Evolutionary conservation across 805 yeast species (phyloP).

Genomic region (Lipomyces spencermartinsiae): DNA sequence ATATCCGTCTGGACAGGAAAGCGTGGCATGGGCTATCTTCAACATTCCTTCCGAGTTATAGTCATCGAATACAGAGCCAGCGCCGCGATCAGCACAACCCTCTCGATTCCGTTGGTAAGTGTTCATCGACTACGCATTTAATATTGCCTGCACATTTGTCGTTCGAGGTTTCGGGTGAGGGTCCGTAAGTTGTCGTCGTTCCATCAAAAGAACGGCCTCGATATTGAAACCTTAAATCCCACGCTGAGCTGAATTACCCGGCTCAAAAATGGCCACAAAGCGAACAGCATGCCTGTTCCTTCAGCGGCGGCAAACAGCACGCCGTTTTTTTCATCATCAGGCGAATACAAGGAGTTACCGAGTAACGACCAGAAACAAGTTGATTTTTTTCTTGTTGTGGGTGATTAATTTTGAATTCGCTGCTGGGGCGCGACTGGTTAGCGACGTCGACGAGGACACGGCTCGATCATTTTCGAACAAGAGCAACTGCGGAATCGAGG

Average conservation of each 20-base stretch:
- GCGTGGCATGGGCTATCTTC: conserved; percentile 2
- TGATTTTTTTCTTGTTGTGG: neutral
- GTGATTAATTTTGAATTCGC: neutral
- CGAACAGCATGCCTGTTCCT: neutral
- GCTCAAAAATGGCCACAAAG: neutral
- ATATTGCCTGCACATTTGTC: conserved; percentile 1
- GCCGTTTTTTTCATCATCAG: neutral
- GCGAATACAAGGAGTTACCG: neutral
- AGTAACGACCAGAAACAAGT: neutral
- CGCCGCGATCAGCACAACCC: conserved; percentile 2
- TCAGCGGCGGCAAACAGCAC: too few species aligned
- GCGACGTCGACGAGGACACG: neutral
- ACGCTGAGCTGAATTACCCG: neutral
- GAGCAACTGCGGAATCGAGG: neutral
- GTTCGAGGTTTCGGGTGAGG: neutral
- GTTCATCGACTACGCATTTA: neutral
- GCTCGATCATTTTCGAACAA: neutral
- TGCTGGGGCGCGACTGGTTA: neutral
- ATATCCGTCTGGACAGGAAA: neutral
- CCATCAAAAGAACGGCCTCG: too few species aligned
- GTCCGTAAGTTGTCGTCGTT: too few species aligned
- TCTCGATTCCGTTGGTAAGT: neutral
- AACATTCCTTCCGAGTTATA: conserved; percentile 1
- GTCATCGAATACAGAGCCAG: neutral
- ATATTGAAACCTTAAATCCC: neutral